Conservation (phyloP, 2,329 filamentous ascomycete species). For the Lachnellula occidentalis region DNA sequence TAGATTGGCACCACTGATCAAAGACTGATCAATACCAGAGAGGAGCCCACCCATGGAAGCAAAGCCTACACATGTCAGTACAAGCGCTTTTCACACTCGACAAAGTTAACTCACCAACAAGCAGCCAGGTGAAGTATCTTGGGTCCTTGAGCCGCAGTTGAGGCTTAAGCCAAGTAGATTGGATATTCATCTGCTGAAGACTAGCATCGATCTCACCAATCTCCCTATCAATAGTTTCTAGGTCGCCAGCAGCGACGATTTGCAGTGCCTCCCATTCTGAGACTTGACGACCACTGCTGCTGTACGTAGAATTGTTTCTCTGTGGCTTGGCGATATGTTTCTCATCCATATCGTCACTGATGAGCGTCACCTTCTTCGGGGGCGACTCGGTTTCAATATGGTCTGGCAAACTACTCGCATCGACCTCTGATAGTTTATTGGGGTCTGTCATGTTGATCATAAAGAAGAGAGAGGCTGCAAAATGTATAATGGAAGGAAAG, state of each 20-base stretch:
- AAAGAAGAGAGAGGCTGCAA: background rate
- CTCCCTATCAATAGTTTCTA: conserved; percentile 30
- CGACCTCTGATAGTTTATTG: conserved; percentile 5
- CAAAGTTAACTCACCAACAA: conserved; percentile 16
- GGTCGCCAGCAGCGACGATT: conserved; percentile 26
- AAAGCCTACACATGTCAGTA: conserved; percentile 40
- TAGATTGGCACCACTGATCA: conserved; percentile 67
- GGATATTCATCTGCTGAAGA: conserved; percentile 22
- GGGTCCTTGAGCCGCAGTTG: conserved; percentile 56
- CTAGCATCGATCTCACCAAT: conserved; percentile 31
- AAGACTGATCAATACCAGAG: conserved; percentile 66
- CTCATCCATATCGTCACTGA: conserved; percentile 7
- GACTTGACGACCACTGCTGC: conserved; percentile 1
- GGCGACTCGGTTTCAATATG: conserved; percentile 9
- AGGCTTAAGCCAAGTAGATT: conserved; percentile 34
- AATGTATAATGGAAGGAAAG: background rate
- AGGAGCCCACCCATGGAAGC: conserved; percentile 72
- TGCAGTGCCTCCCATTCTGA: conserved; percentile 30
- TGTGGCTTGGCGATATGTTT: conserved; percentile 6
- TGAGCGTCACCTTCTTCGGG: conserved; percentile 1
- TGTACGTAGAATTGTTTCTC: background rate
- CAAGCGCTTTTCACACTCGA: background rate
- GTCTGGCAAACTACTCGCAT: conserved; percentile 14
- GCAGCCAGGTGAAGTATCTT: conserved; percentile 51
- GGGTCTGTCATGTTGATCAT: conserved; percentile 13